Percentiles rank a stretch among this genome's conserved stretches.
These are phyloP conservation scores for Cymodocea nodosa DNA, from an alignment of 116 monocot species.

Conservation along the genomic window DNA sequence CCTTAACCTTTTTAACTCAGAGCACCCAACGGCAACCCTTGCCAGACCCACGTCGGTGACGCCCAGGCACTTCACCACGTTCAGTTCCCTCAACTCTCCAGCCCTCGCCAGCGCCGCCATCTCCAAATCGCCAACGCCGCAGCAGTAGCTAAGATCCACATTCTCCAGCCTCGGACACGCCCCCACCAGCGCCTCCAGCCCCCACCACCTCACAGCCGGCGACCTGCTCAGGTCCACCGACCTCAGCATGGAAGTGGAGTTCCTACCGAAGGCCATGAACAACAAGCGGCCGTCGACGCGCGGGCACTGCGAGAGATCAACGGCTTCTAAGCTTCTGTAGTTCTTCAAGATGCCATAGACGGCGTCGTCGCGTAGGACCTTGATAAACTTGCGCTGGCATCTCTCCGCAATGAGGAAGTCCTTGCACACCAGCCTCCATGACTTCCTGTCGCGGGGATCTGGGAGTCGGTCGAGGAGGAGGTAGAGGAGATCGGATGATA, in stretches of 20 bases:
- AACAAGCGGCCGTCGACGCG: constrained; percentile 32
- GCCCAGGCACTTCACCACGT: constrained; percentile 52
- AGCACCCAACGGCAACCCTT: constrained; percentile 59
- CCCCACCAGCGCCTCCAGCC: constrained; percentile 47
- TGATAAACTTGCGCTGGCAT: constrained; percentile 10
- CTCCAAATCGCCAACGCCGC: constrained; percentile 58
- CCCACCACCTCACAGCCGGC: constrained; percentile 48
- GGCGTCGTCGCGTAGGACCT: constrained; percentile 32
- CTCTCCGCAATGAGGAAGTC: constrained; percentile 30
- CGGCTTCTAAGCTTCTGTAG: constrained; percentile 16
- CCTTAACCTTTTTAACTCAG: constrained; percentile 37
- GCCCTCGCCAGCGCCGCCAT: constrained; percentile 53
- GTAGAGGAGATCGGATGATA: constrained; percentile 48
- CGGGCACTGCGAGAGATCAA: constrained; percentile 62
- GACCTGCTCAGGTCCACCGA: constrained; percentile 37
- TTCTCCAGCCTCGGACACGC: constrained; percentile 46
- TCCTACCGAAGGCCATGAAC: constrained; percentile 8
- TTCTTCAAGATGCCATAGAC: constrained; percentile 16
- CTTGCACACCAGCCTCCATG: constrained; percentile 50
- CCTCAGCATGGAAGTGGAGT: constrained; percentile 8
- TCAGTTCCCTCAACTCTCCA: constrained; percentile 37
- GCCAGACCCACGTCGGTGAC: constrained; percentile 82
- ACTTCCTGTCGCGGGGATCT: constrained; percentile 33
- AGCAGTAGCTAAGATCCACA: constrained; percentile 61
- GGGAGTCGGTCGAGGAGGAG: constrained; percentile 41